Conservation (phyloP, 1,139 yeast species). For the Saccharomyces hybrid region DNA sequence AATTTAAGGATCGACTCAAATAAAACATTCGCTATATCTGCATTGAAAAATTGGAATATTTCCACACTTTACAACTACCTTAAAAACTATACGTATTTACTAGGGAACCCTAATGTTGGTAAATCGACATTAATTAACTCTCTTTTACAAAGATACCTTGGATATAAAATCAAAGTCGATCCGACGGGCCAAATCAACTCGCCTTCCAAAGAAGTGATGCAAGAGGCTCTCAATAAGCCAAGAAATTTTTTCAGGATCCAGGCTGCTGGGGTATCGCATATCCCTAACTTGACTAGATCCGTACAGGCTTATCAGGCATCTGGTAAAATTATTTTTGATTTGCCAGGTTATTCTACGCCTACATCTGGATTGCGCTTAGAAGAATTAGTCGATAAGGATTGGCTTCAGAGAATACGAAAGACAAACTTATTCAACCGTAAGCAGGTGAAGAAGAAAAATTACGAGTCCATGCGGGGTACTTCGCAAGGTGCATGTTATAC, state of each 20-base stretch:
- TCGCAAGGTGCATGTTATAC: constrained; percentile 39
- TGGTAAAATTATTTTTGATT: constrained; percentile 22
- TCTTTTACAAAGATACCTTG: constrained; percentile 31
- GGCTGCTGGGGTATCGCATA: constrained; percentile 28
- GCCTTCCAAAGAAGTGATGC: background rate
- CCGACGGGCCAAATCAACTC: constrained; percentile 5
- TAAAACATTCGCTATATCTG: constrained; percentile 45
- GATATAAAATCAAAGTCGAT: constrained; percentile 15
- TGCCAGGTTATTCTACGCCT: constrained; percentile 26
- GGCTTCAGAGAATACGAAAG: constrained; percentile 25
- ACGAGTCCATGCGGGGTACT: constrained; percentile 36
- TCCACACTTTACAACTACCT: constrained; percentile 32
- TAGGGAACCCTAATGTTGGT: constrained; percentile 74
- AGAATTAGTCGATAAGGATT: constrained; percentile 16
- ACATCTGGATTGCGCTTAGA: constrained; percentile 12
- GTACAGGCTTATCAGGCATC: constrained; percentile 22
- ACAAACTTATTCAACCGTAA: constrained; percentile 20
- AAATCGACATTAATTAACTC: constrained; percentile 58
- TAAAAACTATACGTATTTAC: constrained; percentile 42
- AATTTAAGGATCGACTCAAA: constrained; percentile 36
- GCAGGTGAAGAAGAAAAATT: constrained; percentile 31
- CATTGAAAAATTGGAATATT: constrained; percentile 47
- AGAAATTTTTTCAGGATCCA: constrained; percentile 10
- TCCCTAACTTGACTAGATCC: constrained; percentile 30
- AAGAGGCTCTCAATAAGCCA: constrained; percentile 2